Conservation (phyloP, 1,284 basidiomycete species). For the Filobasidium uniguttulatum region DNA sequence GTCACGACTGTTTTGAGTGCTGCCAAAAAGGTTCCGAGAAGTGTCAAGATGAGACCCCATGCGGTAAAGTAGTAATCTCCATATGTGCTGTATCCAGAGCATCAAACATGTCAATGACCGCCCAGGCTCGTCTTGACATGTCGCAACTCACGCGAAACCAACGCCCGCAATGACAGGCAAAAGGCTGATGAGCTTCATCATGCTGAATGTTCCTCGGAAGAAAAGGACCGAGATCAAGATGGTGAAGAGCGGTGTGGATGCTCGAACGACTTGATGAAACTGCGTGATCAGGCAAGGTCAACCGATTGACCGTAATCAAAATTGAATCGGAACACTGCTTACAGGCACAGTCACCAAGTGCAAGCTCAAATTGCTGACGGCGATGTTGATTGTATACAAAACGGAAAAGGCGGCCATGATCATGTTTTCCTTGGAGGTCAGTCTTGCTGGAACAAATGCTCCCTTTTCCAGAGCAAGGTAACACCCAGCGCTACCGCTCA, state of each 20-base stretch:
- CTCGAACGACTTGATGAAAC: constrained; percentile 93
- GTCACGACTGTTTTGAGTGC: constrained; percentile 83
- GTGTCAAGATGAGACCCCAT: constrained; percentile 67
- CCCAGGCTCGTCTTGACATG: not conserved
- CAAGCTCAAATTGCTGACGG: constrained; percentile 76
- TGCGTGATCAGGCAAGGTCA: constrained; percentile 26
- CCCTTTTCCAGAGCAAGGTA: constrained; percentile 49
- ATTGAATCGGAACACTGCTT: constrained; percentile 30
- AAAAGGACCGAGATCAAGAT: constrained; percentile 53
- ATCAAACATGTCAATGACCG: not conserved
- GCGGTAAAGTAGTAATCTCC: constrained; percentile 79
- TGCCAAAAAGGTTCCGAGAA: constrained; percentile 75
- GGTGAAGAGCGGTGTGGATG: constrained; percentile 78
- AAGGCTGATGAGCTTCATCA: constrained; percentile 54
- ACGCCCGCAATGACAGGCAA: constrained; percentile 81
- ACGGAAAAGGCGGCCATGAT: constrained; percentile 65
- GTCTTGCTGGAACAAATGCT: constrained; percentile 48
- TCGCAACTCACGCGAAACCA: constrained; percentile 68
- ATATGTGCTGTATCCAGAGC: constrained; percentile 50
- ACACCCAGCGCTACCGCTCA: constrained; percentile 74
- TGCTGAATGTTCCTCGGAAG: constrained; percentile 34
- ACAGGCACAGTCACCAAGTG: constrained; percentile 80
- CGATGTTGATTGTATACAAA: constrained; percentile 82
- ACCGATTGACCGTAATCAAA: not conserved
- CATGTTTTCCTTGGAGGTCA: constrained; percentile 47